phyloP scores from a whole-genome alignment of 192 early-diverging fungal species.

The Kickxella alabastrina region DNA sequence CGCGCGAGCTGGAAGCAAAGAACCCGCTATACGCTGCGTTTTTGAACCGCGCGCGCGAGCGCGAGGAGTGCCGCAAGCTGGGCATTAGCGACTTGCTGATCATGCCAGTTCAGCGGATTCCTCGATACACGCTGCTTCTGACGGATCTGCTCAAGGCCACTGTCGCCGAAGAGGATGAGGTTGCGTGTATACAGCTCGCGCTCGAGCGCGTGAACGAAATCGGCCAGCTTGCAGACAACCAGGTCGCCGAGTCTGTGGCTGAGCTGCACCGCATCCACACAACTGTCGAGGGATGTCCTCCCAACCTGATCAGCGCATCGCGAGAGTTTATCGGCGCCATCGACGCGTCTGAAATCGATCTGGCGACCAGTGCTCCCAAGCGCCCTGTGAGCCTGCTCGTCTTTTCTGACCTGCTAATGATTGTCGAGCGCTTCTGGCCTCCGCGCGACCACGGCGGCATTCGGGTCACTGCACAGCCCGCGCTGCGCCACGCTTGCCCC shows the following conservation, averaged over 20 bases:
- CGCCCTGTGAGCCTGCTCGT: conserved; percentile 47
- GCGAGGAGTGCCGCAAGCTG: conserved; percentile 59
- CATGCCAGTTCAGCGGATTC: conserved; percentile 75
- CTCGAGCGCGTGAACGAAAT: conserved; percentile 52
- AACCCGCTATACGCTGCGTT: conserved; percentile 55
- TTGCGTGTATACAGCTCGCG: conserved; percentile 36
- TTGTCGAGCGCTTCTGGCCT: conserved; percentile 52
- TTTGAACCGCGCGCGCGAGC: conserved; percentile 53
- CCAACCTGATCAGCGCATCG: conserved; percentile 56
- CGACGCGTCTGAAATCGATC: conserved; percentile 47
- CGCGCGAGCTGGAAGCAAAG: conserved; percentile 52
- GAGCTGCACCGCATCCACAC: conserved; percentile 52
- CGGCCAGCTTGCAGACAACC: conserved; percentile 52
- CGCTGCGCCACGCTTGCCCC: conserved; percentile 14
- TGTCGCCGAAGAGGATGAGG: conserved; percentile 40
- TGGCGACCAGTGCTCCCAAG: conserved; percentile 42
- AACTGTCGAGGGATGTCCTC: conserved; percentile 49
- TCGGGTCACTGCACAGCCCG: conserved; percentile 27
- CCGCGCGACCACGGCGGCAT: conserved; percentile 40
- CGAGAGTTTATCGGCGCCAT: conserved; percentile 49
- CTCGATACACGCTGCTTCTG: conserved; percentile 70
- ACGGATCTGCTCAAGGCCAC: conserved; percentile 48
- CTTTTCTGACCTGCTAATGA: conserved; percentile 51
- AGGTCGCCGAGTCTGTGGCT: conserved; percentile 46
- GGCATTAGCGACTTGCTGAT: conserved; percentile 70